These are phyloP conservation scores for Penicillium sp. DNA, from an alignment of 2,329 filamentous ascomycete species.

Conservation along the genomic window DNA sequence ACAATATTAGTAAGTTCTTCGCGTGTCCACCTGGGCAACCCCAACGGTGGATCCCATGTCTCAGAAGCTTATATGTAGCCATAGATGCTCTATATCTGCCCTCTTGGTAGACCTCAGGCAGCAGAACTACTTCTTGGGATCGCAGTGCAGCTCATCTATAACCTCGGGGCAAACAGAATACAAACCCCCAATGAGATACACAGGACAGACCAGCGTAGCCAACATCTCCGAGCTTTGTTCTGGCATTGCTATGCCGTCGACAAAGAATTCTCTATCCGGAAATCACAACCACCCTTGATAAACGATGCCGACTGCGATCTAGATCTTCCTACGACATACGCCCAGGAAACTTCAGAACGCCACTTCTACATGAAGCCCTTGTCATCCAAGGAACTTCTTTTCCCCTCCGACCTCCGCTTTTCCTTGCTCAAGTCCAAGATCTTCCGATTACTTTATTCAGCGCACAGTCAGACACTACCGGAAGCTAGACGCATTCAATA, in stretches of 20 bases:
- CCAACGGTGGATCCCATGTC: background rate
- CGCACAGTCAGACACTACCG: constrained; percentile 7
- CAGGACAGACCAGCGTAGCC: constrained; percentile 4
- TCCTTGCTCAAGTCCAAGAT: constrained; percentile 25
- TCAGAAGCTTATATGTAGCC: background rate
- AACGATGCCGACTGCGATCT: constrained; percentile 25
- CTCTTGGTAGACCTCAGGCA: constrained; percentile 22
- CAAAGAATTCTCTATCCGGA: constrained; percentile 24
- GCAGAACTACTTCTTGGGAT: constrained; percentile 21
- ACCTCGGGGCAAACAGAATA: constrained; percentile 17
- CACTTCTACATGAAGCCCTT: constrained; percentile 23
- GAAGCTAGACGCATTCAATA: constrained; percentile 21
- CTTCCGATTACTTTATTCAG: constrained; percentile 20
- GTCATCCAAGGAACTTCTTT: constrained; percentile 21
- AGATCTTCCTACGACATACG: constrained; percentile 20
- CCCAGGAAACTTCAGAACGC: constrained; percentile 15
- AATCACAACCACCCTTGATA: constrained; percentile 19
- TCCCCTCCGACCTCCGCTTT: constrained; percentile 26
- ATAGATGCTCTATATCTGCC: constrained; percentile 20
- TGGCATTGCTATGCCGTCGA: constrained; percentile 26
- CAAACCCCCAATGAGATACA: background rate
- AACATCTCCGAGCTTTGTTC: constrained; percentile 24
- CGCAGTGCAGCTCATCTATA: constrained; percentile 22
- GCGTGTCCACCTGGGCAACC: too few species aligned
- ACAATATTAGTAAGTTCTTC: constrained; percentile 19